Evolutionary conservation across 2,329 filamentous ascomycete species (phyloP), one percentile per base, ranked within the genome.

Genomic region (Ophiocordyceps unilateralis): DNA sequence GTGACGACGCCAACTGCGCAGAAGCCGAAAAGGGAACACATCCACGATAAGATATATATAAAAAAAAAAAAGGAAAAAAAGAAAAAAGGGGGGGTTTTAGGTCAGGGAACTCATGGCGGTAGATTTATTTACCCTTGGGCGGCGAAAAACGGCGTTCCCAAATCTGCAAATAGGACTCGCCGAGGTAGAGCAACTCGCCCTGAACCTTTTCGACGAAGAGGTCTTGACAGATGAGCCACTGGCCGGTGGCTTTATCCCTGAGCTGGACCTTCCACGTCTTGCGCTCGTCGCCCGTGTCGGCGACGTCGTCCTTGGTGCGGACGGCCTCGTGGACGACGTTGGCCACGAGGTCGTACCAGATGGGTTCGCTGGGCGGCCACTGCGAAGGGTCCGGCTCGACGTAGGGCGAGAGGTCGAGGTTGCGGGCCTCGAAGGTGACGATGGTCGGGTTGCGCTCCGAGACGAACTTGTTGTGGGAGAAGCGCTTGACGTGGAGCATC

Each of bases 251-350:
- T 56, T 84, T 81, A 56, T 94, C 84, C 53, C 78, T 72, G 41
- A 98, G 64, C 65, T 98, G 91, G 20, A 87, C 86, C 58, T 93
- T 87, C 88, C 91, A 98, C 12, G 87, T 85, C 59, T 93, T 93
- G 46, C 67, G 68, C 64, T 84, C 83, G 63, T 95, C 88, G 39
- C 79, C 84, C 51, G 86, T 88, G 40, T 89, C 88, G 43, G 93
- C 87, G 1, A 93, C 88, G 49, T 89, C 85, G 50, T 89, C 84
- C 50, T 76, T 72, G 26, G 76, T 76, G 45, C 82, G 74, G 41
- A 89, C 81, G 38, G 76, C 88, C 69, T 82, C 89, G 67, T 82
- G 89, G 47, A 79, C 93, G 48, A 98, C 83, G 61, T 98, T 98
- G 44, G 89, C 88, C 6, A 95, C 86, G 15, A 98, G 75, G 59